Evolutionary conservation across 1,139 yeast species (phyloP).

Genomic region (Suhomyces bribrorum): DNA sequence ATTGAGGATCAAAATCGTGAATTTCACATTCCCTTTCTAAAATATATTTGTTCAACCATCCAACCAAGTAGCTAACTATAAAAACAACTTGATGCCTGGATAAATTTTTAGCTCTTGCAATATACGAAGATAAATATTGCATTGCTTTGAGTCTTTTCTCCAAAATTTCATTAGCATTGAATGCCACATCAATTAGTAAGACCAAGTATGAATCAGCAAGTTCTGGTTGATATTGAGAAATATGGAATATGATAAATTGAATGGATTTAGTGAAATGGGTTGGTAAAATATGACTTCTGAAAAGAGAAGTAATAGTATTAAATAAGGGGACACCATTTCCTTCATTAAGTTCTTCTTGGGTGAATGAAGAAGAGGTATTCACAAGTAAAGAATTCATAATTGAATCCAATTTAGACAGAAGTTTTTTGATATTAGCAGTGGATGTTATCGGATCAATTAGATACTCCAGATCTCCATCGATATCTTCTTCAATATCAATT

Average conservation of each 20-base stretch:
- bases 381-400: slow-evolving; percentile 58
- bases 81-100: slow-evolving; percentile 72
- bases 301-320: slow-evolving; percentile 72
- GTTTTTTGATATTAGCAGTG: slow-evolving; percentile 53
- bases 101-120: slow-evolving; percentile 81
- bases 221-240: slow-evolving; percentile 80
- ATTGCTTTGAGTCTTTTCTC: slow-evolving; percentile 83
- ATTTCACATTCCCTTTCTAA: slow-evolving; percentile 83
- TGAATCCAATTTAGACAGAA: slow-evolving; percentile 70
- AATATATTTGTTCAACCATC: slow-evolving; percentile 82
- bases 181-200: slow-evolving; percentile 78
- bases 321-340: slow-evolving; percentile 76
- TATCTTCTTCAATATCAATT: slow-evolving; percentile 22
- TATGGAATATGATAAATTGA: slow-evolving; percentile 80
- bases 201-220: slow-evolving; percentile 85
- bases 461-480: slow-evolving; percentile 45
- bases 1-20: slow-evolving; percentile 40
- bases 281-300: slow-evolving; percentile 80
- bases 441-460: slow-evolving; percentile 44
- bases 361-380: slow-evolving; percentile 51
- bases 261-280: slow-evolving; percentile 91
- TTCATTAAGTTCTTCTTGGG: slow-evolving; percentile 50
- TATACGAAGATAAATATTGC: slow-evolving; percentile 88
- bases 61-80: slow-evolving; percentile 74
- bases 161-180: slow-evolving; percentile 62